A percentile compares a stretch with the other conserved stretches of the same genome.
phyloP scores from a whole-genome alignment of 768 basidiomycete species.

The Hygrocybe coccinea region DNA sequence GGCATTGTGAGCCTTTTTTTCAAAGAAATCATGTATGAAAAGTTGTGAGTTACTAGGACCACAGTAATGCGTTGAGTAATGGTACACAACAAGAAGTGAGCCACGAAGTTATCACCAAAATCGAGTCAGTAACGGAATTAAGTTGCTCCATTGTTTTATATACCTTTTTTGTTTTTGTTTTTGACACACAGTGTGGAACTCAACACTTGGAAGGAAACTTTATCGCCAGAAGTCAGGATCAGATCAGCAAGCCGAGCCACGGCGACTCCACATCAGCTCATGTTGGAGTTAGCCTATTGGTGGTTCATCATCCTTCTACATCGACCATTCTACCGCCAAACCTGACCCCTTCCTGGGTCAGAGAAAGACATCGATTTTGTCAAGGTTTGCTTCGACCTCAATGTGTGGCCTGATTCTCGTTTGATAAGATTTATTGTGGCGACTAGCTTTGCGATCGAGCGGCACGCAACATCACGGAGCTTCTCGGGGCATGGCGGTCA shows the following conservation, averaged over 20 bases:
- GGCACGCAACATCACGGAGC: conserved; percentile 53
- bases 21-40: too few relatives aligned
- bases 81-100: conserved; percentile 38
- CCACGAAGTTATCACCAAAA: conserved; percentile 46
- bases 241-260: conserved; percentile 43
- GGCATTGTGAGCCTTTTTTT: conserved; percentile 43
- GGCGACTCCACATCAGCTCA: conserved; percentile 50
- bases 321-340: conserved; percentile 48
- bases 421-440: neutral
- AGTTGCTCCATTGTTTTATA: neutral
- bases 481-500: conserved; percentile 44
- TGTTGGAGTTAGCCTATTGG: conserved; percentile 54
- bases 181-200: conserved; percentile 36
- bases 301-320: conserved; percentile 59
- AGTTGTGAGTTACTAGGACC: neutral
- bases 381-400: too few relatives aligned
- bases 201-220: conserved; percentile 44
- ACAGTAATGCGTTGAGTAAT: conserved; percentile 42
- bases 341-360: conserved; percentile 33
- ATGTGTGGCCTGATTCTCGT: too few relatives aligned
- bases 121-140: conserved; percentile 39
- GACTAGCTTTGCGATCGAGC: conserved; percentile 48
- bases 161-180: too few relatives aligned
- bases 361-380: conserved; percentile 46
- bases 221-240: conserved; percentile 46